Conservation (phyloP, 2,329 filamentous ascomycete genomes). For the Akanthomyces uredinophilus region DNA sequence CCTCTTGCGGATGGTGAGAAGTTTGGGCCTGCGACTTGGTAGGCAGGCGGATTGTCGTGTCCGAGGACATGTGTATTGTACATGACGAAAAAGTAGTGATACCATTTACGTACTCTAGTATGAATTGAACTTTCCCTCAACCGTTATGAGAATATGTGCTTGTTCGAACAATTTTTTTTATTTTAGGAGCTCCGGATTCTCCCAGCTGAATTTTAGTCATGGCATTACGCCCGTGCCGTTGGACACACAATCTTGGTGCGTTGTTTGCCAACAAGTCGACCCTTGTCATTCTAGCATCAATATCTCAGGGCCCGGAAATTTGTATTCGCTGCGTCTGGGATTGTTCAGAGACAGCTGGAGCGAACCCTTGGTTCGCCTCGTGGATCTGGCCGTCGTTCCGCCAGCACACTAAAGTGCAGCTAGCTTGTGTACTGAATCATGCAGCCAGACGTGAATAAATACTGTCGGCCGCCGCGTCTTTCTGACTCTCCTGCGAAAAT, state of each 20-base stretch:
- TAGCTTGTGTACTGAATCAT: neutral
- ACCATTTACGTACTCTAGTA: neutral
- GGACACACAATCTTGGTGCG: too few relatives aligned
- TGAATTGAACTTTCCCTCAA: neutral
- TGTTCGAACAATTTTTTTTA: too few relatives aligned
- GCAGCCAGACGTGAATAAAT: neutral
- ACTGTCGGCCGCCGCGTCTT: neutral
- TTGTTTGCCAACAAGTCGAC: too few relatives aligned
- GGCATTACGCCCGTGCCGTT: too few relatives aligned
- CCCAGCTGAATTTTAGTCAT: too few relatives aligned
- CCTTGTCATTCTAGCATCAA: too few relatives aligned
- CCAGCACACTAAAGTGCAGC: neutral
- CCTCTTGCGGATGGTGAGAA: conserved; percentile 22
- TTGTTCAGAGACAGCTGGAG: too few relatives aligned
- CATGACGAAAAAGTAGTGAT: neutral
- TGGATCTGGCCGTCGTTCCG: too few relatives aligned
- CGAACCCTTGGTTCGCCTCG: too few relatives aligned
- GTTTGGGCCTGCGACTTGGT: conserved; percentile 23
- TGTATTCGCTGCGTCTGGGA: too few relatives aligned
- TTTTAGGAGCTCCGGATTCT: too few relatives aligned
- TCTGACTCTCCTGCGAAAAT: neutral
- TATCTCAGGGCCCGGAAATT: too few relatives aligned
- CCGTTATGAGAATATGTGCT: neutral
- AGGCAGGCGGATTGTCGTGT: neutral
- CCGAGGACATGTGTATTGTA: neutral